Evolutionary conservation across 176 grass and related monocot genomes (phyloP), one percentile per base, ranked within the genome.

Genomic region (Rhynchospora tenuis): DNA sequence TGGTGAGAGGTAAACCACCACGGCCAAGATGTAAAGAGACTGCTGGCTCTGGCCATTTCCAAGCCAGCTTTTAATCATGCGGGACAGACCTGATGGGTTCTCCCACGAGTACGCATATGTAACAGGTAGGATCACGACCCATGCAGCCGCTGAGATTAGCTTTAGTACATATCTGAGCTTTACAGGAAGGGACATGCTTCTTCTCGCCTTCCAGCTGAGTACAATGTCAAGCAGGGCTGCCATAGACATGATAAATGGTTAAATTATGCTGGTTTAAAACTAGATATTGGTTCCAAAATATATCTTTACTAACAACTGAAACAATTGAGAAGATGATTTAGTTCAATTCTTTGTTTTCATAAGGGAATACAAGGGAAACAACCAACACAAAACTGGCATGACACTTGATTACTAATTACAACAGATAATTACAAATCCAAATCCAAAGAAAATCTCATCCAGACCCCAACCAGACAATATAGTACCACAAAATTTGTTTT

Each of bases 191-290:
- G 93, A 90, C 96, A 99, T 99, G 84, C 81, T 99, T 93, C 66
- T 95, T 81, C 96, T 95, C 80, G 96, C 96, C 85, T 99, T 95
- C 96, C 96, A 99, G 82, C 93, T 86, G 78, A 99, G 94, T 61
- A 95, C 88, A 69, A 95, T 86, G 83, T 99, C 96, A 79, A 99
- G 89, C 17, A 91, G 50, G 55, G 93, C 96, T 99, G 92, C 71
- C 83, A 80, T 48, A 70, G 44, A 64, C 68, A 80, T 62, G 29
- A 80, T 20, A 72, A 62, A 43, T 2, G 5, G 16, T 63, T 43
- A 63, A 59, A 60, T 61, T 22, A 0, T 67, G 43, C 24, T 24
- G 31, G 78, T 81, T 62, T 14, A 81, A 63, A 10, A 31, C 38
- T 17, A 4, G 28, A 43, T 58, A 80, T 60, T 15, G 43, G 38